Percentiles rank a stretch among this genome's conserved stretches.
Conservation (phyloP, 139 green algal species). For the Microglena sp. region DNA sequence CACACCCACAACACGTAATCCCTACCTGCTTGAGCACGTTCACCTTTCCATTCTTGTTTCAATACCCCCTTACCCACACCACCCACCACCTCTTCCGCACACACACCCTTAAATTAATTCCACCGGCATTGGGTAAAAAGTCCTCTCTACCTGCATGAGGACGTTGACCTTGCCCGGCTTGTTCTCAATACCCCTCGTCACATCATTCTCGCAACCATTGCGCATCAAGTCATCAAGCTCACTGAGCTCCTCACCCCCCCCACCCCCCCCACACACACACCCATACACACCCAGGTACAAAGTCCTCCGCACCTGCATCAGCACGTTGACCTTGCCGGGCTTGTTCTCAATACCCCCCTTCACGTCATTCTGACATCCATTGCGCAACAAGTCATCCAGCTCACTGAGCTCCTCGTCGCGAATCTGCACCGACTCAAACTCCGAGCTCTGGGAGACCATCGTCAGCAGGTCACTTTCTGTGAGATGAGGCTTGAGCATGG, state of each 20-base stretch:
- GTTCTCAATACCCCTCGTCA: neutral
- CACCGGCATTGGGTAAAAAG: too few relatives aligned
- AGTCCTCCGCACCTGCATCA: slow-evolving; percentile 60
- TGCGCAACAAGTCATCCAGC: slow-evolving; percentile 61
- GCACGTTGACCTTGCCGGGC: slow-evolving; percentile 81
- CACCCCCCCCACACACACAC: neutral
- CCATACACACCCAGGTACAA: neutral
- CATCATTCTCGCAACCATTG: neutral
- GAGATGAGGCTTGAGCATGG: slow-evolving; percentile 75
- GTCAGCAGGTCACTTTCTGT: slow-evolving; percentile 61
- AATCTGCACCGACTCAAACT: slow-evolving; percentile 94
- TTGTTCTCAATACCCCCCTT: slow-evolving; percentile 75
- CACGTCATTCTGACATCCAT: slow-evolving; percentile 54
- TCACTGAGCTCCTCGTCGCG: slow-evolving; percentile 91
- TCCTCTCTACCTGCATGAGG: neutral
- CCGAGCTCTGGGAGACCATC: slow-evolving; percentile 73
- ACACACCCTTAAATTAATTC: too few relatives aligned
- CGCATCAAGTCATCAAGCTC: neutral
- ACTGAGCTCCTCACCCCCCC: neutral
- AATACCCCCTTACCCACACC: too few relatives aligned
- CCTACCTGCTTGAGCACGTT: too few relatives aligned
- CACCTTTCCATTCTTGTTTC: too few relatives aligned
- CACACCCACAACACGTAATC: too few relatives aligned
- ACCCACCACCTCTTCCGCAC: too few relatives aligned
- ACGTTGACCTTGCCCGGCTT: neutral